phyloP scores from a whole-genome alignment of 169 alveolate genomes.

The Cryptosporidium canis region DNA sequence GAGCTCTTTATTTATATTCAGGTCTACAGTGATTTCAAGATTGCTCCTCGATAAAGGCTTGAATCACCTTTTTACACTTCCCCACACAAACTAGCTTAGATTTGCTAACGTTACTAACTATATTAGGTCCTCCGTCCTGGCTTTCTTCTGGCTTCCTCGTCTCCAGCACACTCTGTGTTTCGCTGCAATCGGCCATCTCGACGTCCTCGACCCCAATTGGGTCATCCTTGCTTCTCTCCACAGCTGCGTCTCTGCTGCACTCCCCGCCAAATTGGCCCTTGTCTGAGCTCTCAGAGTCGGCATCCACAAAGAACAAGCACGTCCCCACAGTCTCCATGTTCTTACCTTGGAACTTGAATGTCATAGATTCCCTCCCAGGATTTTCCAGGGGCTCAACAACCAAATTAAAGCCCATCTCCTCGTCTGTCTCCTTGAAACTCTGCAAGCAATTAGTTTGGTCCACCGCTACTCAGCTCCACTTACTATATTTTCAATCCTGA shows the following conservation, averaged over 20 bases:
- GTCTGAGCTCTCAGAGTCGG: neutral
- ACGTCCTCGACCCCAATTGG: neutral
- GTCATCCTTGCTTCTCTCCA: neutral
- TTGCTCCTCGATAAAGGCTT: slow-evolving; percentile 29
- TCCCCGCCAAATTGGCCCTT: neutral
- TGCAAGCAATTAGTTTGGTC: neutral
- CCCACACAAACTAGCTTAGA: slow-evolving; percentile 24
- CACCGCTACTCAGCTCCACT: neutral
- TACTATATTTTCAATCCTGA: slow-evolving; percentile 32
- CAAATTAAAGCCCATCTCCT: neutral
- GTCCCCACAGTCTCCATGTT: slow-evolving; percentile 50
- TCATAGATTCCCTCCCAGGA: slow-evolving; percentile 9
- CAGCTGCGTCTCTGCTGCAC: neutral
- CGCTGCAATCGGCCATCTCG: neutral
- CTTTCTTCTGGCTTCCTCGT: neutral
- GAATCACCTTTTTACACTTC: slow-evolving; percentile 38
- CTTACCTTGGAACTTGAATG: slow-evolving; percentile 28
- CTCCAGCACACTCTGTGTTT: neutral
- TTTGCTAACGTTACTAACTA: neutral
- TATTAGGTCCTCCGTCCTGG: neutral
- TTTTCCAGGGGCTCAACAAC: neutral
- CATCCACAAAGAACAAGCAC: slow-evolving; percentile 26
- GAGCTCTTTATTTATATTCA: neutral
- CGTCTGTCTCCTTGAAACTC: slow-evolving; percentile 3
- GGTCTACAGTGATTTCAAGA: neutral